Conservation (phyloP, 495 filamentous ascomycete genomes). For the Aspergillus bertholletiae region DNA sequence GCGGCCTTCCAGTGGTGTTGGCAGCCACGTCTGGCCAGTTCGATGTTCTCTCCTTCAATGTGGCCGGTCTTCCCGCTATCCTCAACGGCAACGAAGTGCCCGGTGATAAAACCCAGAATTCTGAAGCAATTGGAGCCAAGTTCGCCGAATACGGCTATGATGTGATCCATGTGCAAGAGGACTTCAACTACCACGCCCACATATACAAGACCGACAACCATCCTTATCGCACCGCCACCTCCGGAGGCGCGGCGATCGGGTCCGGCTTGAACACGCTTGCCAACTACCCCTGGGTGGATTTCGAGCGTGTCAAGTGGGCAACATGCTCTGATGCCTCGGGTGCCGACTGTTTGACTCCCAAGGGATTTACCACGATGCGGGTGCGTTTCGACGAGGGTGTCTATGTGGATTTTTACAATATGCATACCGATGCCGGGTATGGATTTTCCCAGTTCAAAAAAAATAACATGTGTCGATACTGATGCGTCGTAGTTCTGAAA, state of each 20-base stretch:
- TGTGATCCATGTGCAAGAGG: constrained; percentile 61
- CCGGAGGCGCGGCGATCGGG: constrained; percentile 57
- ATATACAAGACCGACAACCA: constrained; percentile 52
- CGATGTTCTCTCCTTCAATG: constrained; percentile 54
- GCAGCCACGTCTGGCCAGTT: constrained; percentile 29
- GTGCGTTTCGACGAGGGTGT: constrained; percentile 39
- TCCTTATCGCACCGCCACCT: constrained; percentile 55
- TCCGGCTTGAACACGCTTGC: constrained; percentile 59
- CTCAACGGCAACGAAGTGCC: constrained; percentile 50
- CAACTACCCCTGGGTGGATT: constrained; percentile 51
- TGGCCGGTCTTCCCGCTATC: constrained; percentile 55
- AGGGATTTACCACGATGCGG: constrained; percentile 63
- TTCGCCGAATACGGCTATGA: constrained; percentile 52
- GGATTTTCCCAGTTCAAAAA: neutral
- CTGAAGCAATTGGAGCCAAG: constrained; percentile 42
- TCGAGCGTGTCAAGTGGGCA: constrained; percentile 54
- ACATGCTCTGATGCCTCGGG: constrained; percentile 51
- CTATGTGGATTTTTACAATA: constrained; percentile 58
- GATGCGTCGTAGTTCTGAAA: constrained; percentile 24
- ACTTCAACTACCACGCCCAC: constrained; percentile 63
- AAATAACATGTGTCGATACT: neutral
- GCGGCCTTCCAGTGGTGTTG: neutral
- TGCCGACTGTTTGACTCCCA: constrained; percentile 59
- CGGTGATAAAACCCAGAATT: constrained; percentile 51
- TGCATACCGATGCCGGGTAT: constrained; percentile 60